Conservation (phyloP, 768 basidiomycete species). For the Boletus pseudopeckii region DNA sequence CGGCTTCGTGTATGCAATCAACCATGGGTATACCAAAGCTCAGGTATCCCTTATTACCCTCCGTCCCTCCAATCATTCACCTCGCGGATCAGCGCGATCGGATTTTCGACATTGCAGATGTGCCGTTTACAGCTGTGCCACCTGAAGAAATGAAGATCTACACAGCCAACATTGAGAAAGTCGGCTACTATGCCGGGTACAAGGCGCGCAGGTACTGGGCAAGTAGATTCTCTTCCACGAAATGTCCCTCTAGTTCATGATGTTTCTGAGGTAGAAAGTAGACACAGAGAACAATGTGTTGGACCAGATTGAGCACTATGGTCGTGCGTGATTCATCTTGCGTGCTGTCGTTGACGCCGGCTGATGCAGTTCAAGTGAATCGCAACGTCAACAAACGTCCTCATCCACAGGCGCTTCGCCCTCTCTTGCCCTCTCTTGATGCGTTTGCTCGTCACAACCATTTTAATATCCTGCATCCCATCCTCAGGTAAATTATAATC, state of each 20-base stretch:
- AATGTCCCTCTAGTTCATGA: neutral
- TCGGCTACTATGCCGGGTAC: constrained; percentile 48
- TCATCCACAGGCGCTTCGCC: constrained; percentile 47
- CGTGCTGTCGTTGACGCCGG: neutral
- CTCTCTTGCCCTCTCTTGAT: constrained; percentile 50
- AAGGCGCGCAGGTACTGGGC: constrained; percentile 50
- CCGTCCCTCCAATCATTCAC: neutral
- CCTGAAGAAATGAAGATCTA: constrained; percentile 42
- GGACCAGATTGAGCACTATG: constrained; percentile 65
- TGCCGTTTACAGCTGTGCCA: constrained; percentile 41
- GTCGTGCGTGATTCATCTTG: constrained; percentile 35
- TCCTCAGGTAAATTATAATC: constrained; percentile 37
- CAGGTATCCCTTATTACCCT: constrained; percentile 19
- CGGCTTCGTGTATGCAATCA: constrained; percentile 41
- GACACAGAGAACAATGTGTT: constrained; percentile 45
- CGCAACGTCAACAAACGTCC: constrained; percentile 40
- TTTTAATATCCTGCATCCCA: constrained; percentile 44
- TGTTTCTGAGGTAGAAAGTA: constrained; percentile 42
- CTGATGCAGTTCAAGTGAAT: constrained; percentile 37
- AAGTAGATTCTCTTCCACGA: neutral
- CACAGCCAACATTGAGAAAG: constrained; percentile 35
- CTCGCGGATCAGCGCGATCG: constrained; percentile 35
- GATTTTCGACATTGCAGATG: constrained; percentile 47
- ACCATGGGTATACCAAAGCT: constrained; percentile 38
- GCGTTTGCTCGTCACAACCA: constrained; percentile 51